Base-by-base conservation (phyloP, 352 stramenopile genomes). In the Blastocystis sp. region DNA sequence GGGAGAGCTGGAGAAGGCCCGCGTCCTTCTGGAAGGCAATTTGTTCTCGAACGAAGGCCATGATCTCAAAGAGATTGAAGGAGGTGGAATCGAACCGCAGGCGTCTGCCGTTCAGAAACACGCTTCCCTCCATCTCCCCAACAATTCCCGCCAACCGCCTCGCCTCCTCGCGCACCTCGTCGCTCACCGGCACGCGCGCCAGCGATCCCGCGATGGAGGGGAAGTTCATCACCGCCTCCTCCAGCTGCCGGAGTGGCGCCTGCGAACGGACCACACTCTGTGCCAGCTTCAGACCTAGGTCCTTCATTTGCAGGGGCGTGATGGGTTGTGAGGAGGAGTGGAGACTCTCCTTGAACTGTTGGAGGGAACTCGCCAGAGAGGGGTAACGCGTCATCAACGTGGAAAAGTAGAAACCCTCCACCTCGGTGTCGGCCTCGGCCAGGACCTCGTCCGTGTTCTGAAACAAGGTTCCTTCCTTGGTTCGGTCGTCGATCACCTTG, bases 401-500 rank as follows among this genome's bases (percentile, higher is more conserved):
- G 21, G 79, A 60, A 89, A 92, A 91, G 24, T 84, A 62, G 28
- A 92, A 81, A 21, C 91, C 90, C 1, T 48, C 64, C 0, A 90
- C 57, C 14, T 91, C 89, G 14, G 45, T 45, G 43, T 62, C 19
- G 11, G 64, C 21, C 45, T 84, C 71, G 1, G 17, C 66, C 10
- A 19, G 24, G 1, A 69, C n/a, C 17, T 24, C 77, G 21, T 91
- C 89, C 40, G 38, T 63, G 42, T 88, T 64, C 43, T 81, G 76
- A 17, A 78, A 89, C 28, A 74, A 17, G 4, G 43, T 45, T 17
- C 77, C 81, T 6, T 62, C 38, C 40, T 54, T 65, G 4, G 11
- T 79, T n/a, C 84, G 94, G 89, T 97, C 94, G 88, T 98, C 95
- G 79, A 98, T 95, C 7, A 94, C 97, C 89, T 96, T 96, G 90